Base-by-base conservation (phyloP, 192 early-diverging fungal species). In the Entomortierella lignicola region DNA sequence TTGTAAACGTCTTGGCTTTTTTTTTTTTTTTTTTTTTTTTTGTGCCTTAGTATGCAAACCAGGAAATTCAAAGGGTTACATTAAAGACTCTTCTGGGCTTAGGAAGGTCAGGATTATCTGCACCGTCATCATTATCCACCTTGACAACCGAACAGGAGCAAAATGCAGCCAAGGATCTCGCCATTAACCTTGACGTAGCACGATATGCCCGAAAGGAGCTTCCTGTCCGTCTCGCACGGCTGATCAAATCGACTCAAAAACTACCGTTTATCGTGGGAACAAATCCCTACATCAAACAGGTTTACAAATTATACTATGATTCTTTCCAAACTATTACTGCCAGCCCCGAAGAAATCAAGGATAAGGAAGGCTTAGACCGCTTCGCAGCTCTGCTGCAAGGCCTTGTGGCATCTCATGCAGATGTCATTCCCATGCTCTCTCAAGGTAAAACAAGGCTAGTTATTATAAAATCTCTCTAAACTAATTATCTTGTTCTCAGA, bases 241-340 rank as follows among this genome's bases (percentile, higher is more conserved):
- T 96, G 6, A 94, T 97, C 12, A 87, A 88, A 65, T 94, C 92
- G 8, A 90, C 98, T 55, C 94, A 98, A 81, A 92, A 89, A 51
- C 85, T 97, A 37, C 96, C 96, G 0, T 98, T 96, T 74, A 99
- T 99, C 55, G 96, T 99, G 37, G 97, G 95, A 60, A 94, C 94
- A 52, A 99, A 99, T 80, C 97, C 97, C 2, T 88, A 95, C 69
- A 96, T 99, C 58, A 85, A 91, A 43, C 66, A 37, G 6, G 90
- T 96, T 13, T 98, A 99, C 72, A 87, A 91, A 57, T 84, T 97
- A 42, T 99, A 98, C 80, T 98, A 95, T 94, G 84, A 89, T 21
- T 95, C 96, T 2, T 84, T 84, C n/a, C 63, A 84, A 32, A 58
- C 55, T 4, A 81, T 98, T 4, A 85, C 86, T 17, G 74, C 84